Conservation (phyloP, 2,329 filamentous ascomycete genomes). For the Neopestalotiopsis rosae region DNA sequence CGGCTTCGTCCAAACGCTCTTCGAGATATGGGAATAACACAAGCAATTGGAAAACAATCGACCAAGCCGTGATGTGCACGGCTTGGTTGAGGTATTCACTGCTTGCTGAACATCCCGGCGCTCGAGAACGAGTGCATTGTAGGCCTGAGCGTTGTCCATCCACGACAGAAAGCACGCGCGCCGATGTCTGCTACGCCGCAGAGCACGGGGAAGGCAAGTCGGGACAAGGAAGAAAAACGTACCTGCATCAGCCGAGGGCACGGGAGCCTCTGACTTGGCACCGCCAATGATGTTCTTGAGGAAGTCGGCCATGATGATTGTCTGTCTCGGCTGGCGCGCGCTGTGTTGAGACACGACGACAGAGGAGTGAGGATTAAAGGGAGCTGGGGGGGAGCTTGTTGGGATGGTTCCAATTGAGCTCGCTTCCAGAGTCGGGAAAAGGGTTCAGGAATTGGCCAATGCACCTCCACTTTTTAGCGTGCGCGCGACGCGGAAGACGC, state of each 20-base stretch:
- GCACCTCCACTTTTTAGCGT: conserved; percentile 13
- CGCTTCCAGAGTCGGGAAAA: conserved; percentile 10
- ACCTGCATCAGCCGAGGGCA: conserved; percentile 67
- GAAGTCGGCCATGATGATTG: conserved; percentile 59
- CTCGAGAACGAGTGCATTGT: background rate
- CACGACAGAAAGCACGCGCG: background rate
- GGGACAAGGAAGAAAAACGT: conserved; percentile 36
- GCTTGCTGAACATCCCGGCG: background rate
- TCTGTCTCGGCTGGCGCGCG: conserved; percentile 20
- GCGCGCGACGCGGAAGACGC: conserved; percentile 5
- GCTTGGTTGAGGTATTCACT: background rate
- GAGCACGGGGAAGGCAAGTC: background rate
- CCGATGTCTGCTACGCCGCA: background rate
- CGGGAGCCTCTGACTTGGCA: conserved; percentile 61
- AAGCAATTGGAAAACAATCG: background rate
- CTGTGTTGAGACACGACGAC: conserved; percentile 9
- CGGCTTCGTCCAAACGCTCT: conserved; percentile 29
- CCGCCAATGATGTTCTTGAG: conserved; percentile 74
- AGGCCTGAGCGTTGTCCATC: background rate
- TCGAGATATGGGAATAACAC: background rate
- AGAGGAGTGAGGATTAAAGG: background rate
- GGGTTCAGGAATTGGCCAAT: conserved; percentile 18
- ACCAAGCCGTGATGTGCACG: background rate
- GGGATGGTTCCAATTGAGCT: conserved; percentile 4
- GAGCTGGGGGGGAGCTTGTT: background rate